Percentiles rank a stretch among this genome's conserved stretches.
phyloP scores from a whole-genome alignment of 352 stramenopile genomes.

The Phytophthora palmivora region DNA sequence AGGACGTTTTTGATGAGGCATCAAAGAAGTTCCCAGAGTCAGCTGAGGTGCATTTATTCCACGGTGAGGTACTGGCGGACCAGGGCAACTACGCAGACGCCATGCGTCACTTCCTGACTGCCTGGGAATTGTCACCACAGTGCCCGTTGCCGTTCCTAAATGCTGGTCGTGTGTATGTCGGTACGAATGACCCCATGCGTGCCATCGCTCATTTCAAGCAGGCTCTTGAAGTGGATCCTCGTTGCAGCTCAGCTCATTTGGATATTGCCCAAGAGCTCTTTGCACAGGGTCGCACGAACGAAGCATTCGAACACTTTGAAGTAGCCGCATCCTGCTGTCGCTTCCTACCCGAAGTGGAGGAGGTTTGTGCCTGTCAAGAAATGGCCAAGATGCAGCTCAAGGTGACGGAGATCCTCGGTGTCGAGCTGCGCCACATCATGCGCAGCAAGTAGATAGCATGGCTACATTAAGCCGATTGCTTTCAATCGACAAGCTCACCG shows the following conservation, averaged over 20 bases:
- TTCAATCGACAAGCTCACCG: too few species aligned
- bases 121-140: slow-evolving; percentile 75
- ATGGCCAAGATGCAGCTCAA: slow-evolving; percentile 90
- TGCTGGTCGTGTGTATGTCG: slow-evolving; percentile 81
- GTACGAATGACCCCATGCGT: slow-evolving; percentile 82
- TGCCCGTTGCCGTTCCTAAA: slow-evolving; percentile 88
- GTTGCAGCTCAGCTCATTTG: slow-evolving; percentile 82
- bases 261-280: slow-evolving; percentile 90
- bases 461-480: too few species aligned
- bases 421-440: slow-evolving; percentile 89
- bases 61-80: slow-evolving; percentile 83
- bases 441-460: slow-evolving; percentile 79
- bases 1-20: slow-evolving; percentile 83
- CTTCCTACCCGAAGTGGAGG: slow-evolving; percentile 85
- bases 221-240: slow-evolving; percentile 75
- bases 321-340: slow-evolving; percentile 72
- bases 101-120: slow-evolving; percentile 80
- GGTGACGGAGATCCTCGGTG: slow-evolving; percentile 84
- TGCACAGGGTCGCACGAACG: slow-evolving; percentile 70
- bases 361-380: slow-evolving; percentile 74
- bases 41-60: slow-evolving; percentile 83
- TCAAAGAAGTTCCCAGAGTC: slow-evolving; percentile 70
- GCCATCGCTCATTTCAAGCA: slow-evolving; percentile 86
- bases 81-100: slow-evolving; percentile 83
- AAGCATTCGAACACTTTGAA: slow-evolving; percentile 84